Evolutionary conservation across 306 rosid species (phyloP).

Genomic region (Medicago arabica): DNA sequence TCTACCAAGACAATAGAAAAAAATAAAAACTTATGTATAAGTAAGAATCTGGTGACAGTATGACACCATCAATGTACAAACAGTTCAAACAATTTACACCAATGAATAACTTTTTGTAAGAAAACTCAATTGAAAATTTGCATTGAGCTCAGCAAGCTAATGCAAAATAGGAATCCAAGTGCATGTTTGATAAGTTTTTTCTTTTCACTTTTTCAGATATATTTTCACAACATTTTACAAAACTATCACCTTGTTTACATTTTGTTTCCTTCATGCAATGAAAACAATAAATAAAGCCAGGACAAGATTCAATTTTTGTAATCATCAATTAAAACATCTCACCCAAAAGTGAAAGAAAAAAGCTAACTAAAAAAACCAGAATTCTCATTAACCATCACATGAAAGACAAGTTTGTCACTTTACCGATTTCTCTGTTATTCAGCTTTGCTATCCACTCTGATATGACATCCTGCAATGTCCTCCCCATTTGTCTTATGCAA

Average conservation of each 20-base stretch:
- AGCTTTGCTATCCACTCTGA: constrained; percentile 75
- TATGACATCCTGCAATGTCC: constrained; percentile 79
- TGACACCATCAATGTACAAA: neutral
- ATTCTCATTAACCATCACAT: neutral
- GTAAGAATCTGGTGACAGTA: constrained; percentile 4
- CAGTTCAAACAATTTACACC: constrained; percentile 35
- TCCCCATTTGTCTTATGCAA: constrained; percentile 82
- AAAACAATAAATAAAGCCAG: constrained; percentile 3
- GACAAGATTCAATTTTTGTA: neutral
- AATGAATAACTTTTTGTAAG: neutral
- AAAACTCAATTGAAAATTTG: constrained; percentile 2
- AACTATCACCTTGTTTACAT: neutral
- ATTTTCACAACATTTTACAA: neutral
- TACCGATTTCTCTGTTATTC: constrained; percentile 74
- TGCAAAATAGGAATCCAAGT: constrained; percentile 24
- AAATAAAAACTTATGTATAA: neutral
- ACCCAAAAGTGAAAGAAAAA: too few species aligned
- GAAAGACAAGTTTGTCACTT: constrained; percentile 22
- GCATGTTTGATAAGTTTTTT: neutral
- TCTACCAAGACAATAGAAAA: constrained; percentile 53
- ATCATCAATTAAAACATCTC: neutral
- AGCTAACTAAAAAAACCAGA: neutral
- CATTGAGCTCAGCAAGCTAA: constrained; percentile 13
- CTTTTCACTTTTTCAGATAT: constrained; percentile 4
- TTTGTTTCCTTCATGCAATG: constrained; percentile 13